phyloP scores from a whole-genome alignment of 208 protist genomes.

The Leishmania gerbilli region DNA sequence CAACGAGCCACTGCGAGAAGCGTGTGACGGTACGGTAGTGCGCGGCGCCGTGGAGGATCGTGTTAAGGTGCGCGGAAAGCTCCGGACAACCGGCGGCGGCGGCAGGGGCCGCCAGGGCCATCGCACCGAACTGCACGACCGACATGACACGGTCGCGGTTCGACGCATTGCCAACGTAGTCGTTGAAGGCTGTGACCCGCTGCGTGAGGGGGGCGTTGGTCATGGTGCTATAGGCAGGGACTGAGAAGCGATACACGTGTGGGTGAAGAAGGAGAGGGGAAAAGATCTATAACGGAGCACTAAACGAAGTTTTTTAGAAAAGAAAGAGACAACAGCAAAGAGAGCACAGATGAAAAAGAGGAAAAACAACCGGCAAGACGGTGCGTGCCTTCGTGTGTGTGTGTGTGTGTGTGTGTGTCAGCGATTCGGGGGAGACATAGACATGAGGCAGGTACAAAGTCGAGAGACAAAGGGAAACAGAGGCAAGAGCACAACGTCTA shows the following conservation, averaged over 20 bases:
- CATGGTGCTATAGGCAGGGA: slow-evolving; percentile 7
- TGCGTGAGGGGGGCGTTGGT: slow-evolving; percentile 13
- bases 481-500: too few relatives aligned
- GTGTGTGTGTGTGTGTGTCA: background rate
- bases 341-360: slow-evolving; percentile 3
- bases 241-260: background rate
- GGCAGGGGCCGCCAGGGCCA: slow-evolving; percentile 55
- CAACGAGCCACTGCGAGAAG: slow-evolving; percentile 69
- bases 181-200: slow-evolving; percentile 51
- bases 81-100: slow-evolving; percentile 34
- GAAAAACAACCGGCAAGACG: background rate
- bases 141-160: slow-evolving; percentile 76
- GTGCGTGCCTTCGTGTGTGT: background rate
- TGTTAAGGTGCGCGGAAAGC: slow-evolving; percentile 48
- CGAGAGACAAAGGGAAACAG: background rate
- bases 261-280: background rate
- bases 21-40: slow-evolving; percentile 79
- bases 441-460: background rate
- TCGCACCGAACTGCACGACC: slow-evolving; percentile 63
- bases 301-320: background rate
- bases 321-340: background rate
- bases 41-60: slow-evolving; percentile 53
- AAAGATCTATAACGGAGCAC: background rate
- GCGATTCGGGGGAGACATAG: background rate
- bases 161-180: slow-evolving; percentile 49